phyloP scores from a whole-genome alignment of 352 stramenopile species.

The Aphanomyces stellatus region DNA sequence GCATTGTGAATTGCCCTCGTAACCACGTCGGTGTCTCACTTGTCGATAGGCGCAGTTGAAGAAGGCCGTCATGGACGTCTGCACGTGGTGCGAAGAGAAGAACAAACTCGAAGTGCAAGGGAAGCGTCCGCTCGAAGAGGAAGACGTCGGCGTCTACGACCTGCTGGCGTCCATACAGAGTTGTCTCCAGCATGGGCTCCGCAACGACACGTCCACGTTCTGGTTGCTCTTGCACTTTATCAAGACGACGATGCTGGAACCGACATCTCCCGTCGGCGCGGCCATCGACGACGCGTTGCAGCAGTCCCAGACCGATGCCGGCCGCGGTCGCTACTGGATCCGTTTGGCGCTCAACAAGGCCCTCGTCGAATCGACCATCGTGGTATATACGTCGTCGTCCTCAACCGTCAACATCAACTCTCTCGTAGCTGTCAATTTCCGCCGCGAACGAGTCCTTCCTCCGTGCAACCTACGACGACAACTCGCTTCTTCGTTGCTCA shows the following conservation, averaged over 20 bases:
- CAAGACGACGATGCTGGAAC: background rate
- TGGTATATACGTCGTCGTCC: constrained; percentile 28
- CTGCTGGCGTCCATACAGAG: background rate
- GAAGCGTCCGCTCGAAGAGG: background rate
- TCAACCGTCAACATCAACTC: background rate
- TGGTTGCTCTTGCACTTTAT: constrained; percentile 16
- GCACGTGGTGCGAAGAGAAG: constrained; percentile 18
- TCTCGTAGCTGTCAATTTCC: background rate
- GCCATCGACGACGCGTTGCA: constrained; percentile 7
- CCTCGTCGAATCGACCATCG: constrained; percentile 66
- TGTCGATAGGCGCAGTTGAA: constrained; percentile 13
- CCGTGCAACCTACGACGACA: constrained; percentile 69
- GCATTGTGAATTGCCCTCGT: background rate
- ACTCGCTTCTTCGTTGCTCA: constrained; percentile 60
- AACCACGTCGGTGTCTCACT: background rate
- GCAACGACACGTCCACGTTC: background rate
- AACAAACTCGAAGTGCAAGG: constrained; percentile 2
- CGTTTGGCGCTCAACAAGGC: constrained; percentile 74
- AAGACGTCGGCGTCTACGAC: constrained; percentile 18
- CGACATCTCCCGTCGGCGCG: background rate
- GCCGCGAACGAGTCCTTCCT: constrained; percentile 45
- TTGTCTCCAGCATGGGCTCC: constrained; percentile 12
- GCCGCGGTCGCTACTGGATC: constrained; percentile 64
- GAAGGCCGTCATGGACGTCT: constrained; percentile 20
- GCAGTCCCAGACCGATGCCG: constrained; percentile 32